Conservation (phyloP, 768 basidiomycete genomes). For the Boletus pseudopeckii region DNA sequence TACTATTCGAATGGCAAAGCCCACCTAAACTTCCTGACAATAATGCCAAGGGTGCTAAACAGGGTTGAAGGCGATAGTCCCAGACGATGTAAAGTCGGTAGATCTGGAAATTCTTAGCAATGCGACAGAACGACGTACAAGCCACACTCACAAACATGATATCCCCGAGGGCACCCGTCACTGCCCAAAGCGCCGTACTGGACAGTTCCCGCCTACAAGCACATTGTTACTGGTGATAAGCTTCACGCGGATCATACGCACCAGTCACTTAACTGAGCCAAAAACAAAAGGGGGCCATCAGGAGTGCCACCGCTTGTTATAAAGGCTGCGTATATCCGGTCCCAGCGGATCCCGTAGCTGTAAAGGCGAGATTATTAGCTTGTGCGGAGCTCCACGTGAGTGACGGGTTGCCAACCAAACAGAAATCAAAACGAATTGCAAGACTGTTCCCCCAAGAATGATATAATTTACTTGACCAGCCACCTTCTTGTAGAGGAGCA, state of each 20-base stretch:
- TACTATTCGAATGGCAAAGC: not conserved
- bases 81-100: constrained; percentile 9
- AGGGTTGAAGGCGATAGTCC: constrained; percentile 1
- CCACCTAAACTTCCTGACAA: not conserved
- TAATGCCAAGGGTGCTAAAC: not conserved
- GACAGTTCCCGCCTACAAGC: constrained; percentile 4
- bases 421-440: constrained; percentile 9
- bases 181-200: constrained; percentile 3
- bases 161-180: constrained; percentile 4
- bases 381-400: not conserved
- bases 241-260: not conserved
- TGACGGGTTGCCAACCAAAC: not conserved
- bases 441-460: not conserved
- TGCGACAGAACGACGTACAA: not conserved
- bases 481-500: not conserved
- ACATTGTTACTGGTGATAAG: not conserved
- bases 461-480: not conserved
- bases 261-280: constrained; percentile 2
- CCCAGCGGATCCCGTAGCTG: constrained; percentile 8
- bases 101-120: not conserved
- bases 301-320: constrained; percentile 2
- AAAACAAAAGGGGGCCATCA: constrained; percentile 1
- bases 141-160: constrained; percentile 1
- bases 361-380: not conserved
- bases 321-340: constrained; percentile 4